phyloP scores from a whole-genome alignment of 345 rosid genomes.

The Pelargonium nanum region DNA sequence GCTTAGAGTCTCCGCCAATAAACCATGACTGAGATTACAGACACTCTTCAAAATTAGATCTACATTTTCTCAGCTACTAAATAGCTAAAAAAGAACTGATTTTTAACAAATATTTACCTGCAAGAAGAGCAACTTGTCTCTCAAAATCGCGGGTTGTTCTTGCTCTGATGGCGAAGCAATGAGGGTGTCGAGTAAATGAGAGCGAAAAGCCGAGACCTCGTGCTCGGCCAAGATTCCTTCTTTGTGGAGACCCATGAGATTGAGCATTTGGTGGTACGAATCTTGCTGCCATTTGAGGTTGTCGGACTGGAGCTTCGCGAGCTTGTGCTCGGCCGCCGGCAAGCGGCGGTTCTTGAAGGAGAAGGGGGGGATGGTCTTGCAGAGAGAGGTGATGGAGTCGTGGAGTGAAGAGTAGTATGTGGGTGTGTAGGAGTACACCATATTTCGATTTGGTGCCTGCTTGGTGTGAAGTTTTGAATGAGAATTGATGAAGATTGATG shows the following conservation, averaged over 20 bases:
- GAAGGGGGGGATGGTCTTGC: constrained; percentile 66
- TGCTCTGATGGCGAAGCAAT: constrained; percentile 39
- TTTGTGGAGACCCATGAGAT: constrained; percentile 56
- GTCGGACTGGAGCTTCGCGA: constrained; percentile 55
- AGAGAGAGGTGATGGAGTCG: constrained; percentile 66
- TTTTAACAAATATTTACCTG: constrained; percentile 27
- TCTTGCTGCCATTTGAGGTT: constrained; percentile 82
- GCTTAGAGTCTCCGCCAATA: too few relatives aligned
- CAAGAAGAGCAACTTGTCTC: constrained; percentile 62
- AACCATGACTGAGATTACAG: too few relatives aligned
- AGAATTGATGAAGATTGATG: constrained; percentile 5
- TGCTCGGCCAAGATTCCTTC: constrained; percentile 50
- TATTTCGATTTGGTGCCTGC: constrained; percentile 18
- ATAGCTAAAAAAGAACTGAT: background rate
- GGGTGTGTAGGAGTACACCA: constrained; percentile 58
- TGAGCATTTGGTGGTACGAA: constrained; percentile 62
- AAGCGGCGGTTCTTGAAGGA: constrained; percentile 51
- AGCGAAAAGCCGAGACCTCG: constrained; percentile 46
- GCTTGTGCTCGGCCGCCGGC: constrained; percentile 39
- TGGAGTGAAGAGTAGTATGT: constrained; percentile 65
- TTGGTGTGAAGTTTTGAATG: constrained; percentile 5
- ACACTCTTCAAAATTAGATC: too few relatives aligned
- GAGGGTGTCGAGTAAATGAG: constrained; percentile 54
- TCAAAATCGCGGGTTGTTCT: constrained; percentile 42
- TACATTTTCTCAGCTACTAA: background rate